These are phyloP conservation scores for Teratosphaeria zuluensis DNA, from an alignment of 2,329 filamentous ascomycete species.

Conservation along the genomic window DNA sequence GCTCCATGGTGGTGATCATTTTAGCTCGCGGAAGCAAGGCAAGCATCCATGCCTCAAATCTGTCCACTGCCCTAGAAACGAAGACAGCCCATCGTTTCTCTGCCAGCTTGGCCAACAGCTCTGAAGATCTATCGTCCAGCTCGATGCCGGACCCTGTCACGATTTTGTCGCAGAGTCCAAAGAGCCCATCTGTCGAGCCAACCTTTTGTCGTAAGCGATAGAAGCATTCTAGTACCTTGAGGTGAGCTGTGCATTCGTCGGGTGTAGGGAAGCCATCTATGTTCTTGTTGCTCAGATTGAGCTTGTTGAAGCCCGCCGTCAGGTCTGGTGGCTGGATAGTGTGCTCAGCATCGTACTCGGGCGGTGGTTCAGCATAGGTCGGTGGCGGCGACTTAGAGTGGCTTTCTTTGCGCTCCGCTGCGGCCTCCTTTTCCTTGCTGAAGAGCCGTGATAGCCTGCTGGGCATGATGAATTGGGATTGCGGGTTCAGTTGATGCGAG, in stretches of 20 bases:
- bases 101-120: constrained; percentile 43
- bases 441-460: neutral
- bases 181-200: constrained; percentile 57
- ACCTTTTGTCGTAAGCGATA: constrained; percentile 58
- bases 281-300: constrained; percentile 22
- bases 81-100: constrained; percentile 69
- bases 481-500: neutral
- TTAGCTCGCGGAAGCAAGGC: constrained; percentile 20
- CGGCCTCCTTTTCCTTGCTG: constrained; percentile 18
- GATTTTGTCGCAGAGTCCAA: constrained; percentile 42
- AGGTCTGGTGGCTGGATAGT: constrained; percentile 16
- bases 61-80: constrained; percentile 56
- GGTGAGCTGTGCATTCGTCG: constrained; percentile 59
- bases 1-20: constrained; percentile 1
- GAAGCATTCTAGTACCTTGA: constrained; percentile 62
- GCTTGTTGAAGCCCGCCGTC: constrained; percentile 20
- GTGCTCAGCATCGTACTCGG: constrained; percentile 16
- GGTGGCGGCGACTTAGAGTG: constrained; percentile 13
- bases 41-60: constrained; percentile 60
- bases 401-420: constrained; percentile 9
- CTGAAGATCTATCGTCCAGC: constrained; percentile 24
- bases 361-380: constrained; percentile 10
- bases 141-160: constrained; percentile 20
- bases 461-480: neutral
- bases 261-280: constrained; percentile 30